A percentile compares a stretch with the other conserved stretches of the same genome.
These are phyloP conservation scores for Termitomyces bulborhizus DNA, from an alignment of 768 basidiomycete genomes.

Conservation along the genomic window DNA sequence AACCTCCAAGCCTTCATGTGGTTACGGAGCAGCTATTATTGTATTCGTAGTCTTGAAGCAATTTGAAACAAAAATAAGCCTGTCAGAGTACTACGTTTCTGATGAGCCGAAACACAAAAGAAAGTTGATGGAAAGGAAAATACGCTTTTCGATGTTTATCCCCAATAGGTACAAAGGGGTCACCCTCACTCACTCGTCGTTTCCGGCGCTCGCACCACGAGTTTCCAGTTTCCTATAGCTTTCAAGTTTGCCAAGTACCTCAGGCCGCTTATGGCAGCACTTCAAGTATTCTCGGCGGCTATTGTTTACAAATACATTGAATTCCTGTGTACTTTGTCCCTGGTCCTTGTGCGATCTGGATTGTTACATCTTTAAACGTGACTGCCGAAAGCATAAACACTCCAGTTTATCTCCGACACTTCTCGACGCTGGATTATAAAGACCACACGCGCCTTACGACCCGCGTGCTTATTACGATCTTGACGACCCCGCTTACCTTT, in stretches of 20 bases:
- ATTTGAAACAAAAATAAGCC: not conserved
- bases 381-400: not conserved
- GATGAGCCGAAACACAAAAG: not conserved
- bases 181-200: too few species aligned
- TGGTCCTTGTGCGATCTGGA: slow-evolving; percentile 4
- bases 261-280: not conserved
- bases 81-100: too few species aligned
- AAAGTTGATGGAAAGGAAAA: not conserved
- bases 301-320: slow-evolving; percentile 5
- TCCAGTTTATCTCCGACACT: not conserved
- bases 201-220: too few species aligned
- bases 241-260: not conserved
- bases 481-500: not conserved
- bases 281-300: not conserved
- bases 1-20: too few species aligned
- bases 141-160: not conserved
- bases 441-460: not conserved
- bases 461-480: not conserved
- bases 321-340: not conserved
- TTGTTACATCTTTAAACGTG: slow-evolving; percentile 2
- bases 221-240: too few species aligned
- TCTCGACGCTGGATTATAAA: slow-evolving; percentile 5
- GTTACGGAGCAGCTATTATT: too few species aligned
- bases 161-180: slow-evolving; percentile 3
- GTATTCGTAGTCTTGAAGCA: too few species aligned